Conservation (phyloP, 2,329 filamentous ascomycete genomes). For the Trichoderma citrinoviride region DNA sequence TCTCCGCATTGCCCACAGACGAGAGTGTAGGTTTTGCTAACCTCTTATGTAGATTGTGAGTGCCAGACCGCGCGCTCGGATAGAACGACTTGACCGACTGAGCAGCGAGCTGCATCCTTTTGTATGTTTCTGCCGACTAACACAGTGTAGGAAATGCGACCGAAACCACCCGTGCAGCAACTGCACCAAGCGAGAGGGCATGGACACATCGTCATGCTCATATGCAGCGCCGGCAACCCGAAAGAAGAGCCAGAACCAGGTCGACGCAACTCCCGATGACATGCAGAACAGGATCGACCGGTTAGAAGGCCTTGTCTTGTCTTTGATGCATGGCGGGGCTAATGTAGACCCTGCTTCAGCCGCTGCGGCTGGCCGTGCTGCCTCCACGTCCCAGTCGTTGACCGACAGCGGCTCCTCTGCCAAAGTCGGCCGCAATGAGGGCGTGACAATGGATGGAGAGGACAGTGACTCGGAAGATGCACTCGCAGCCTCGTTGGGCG, state of each 20-base stretch:
- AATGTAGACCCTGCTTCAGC: constrained; percentile 45
- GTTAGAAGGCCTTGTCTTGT: constrained; percentile 86
- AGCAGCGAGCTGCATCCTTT: background rate
- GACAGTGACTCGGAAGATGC: constrained; percentile 70
- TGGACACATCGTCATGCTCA: constrained; percentile 75
- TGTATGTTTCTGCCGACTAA: background rate
- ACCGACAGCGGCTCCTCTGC: constrained; percentile 47
- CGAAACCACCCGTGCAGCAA: constrained; percentile 89
- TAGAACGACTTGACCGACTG: background rate
- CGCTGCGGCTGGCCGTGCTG: constrained; percentile 31
- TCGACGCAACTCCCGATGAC: constrained; percentile 71
- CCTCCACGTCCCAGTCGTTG: constrained; percentile 38
- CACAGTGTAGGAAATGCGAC: constrained; percentile 74
- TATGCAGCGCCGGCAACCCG: constrained; percentile 71
- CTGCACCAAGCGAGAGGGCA: constrained; percentile 85
- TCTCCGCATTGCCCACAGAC: background rate
- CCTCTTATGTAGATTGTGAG: constrained; percentile 39
- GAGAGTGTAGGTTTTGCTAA: constrained; percentile 16
- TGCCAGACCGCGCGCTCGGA: background rate
- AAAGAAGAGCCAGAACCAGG: constrained; percentile 70
- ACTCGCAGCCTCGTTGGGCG: constrained; percentile 69
- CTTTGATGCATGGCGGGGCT: constrained; percentile 84
- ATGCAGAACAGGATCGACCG: constrained; percentile 99
- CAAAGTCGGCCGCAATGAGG: constrained; percentile 56
- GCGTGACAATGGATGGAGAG: constrained; percentile 51